These are phyloP conservation scores for Sanguinoderma infundibulare DNA, from an alignment of 1,284 basidiomycete genomes.

Conservation along the genomic window DNA sequence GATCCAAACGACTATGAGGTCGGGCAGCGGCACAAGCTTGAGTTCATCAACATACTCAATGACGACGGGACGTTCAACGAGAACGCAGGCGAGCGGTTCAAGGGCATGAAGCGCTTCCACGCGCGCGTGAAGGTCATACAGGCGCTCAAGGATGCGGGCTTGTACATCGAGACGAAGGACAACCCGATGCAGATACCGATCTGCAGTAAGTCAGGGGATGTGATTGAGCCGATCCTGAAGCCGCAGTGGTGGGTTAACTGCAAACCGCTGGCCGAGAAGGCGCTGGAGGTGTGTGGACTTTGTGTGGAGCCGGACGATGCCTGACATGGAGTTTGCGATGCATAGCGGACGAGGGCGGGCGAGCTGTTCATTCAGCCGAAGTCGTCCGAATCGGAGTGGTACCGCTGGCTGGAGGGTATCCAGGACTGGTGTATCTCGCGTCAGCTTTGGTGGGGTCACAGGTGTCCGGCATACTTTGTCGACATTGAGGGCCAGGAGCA, in stretches of 20 bases:
- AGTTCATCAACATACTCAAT: slow-evolving; percentile 96
- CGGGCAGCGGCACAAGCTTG: slow-evolving; percentile 86
- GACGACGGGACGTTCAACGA: slow-evolving; percentile 97
- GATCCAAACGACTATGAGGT: slow-evolving; percentile 98
- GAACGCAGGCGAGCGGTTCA: slow-evolving; percentile 84
- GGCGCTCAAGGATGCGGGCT: slow-evolving; percentile 83
- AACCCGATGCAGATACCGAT: slow-evolving; percentile 96
- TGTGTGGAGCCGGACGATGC: no score
- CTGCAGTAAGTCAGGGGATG: slow-evolving; percentile 95
- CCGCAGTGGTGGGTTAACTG: slow-evolving; percentile 99
- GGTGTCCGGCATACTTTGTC: slow-evolving; percentile 95
- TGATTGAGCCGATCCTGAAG: slow-evolving; percentile 96
- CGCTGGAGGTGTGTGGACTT: slow-evolving; percentile 67
- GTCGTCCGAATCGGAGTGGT: slow-evolving; percentile 93
- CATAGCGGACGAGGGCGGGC: slow-evolving; percentile 83
- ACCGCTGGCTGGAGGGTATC: slow-evolving; percentile 93
- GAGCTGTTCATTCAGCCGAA: slow-evolving; percentile 87
- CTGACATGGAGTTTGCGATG: no score
- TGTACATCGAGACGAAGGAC: slow-evolving; percentile 93
- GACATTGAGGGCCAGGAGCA: slow-evolving; percentile 81
- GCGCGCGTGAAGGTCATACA: slow-evolving; percentile 87
- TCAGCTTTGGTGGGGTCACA: slow-evolving; percentile 99
- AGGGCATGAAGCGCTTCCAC: slow-evolving; percentile 97
- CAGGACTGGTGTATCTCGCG: slow-evolving; percentile 99
- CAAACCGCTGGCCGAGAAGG: slow-evolving; percentile 92